Conservation (phyloP, 345 rosid species). For the Cardamine chenopodiifolia region DNA sequence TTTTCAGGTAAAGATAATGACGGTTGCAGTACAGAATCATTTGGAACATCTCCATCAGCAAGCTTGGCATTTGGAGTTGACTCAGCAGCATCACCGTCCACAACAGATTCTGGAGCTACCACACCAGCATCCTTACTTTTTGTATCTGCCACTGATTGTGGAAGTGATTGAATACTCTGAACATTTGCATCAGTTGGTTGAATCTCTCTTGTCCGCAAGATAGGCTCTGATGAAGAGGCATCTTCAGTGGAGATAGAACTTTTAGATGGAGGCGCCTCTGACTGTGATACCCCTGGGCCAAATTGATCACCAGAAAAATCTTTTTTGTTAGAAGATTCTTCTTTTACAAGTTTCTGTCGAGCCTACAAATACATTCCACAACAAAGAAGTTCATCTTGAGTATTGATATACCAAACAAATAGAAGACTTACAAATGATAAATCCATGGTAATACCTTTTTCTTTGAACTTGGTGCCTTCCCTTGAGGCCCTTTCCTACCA, state of each 20-base stretch:
- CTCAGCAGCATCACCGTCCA: constrained; percentile 36
- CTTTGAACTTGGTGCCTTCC: constrained; percentile 58
- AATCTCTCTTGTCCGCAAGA: constrained; percentile 39
- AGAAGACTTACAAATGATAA: not conserved
- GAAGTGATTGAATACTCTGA: constrained; percentile 37
- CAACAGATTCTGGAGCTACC: constrained; percentile 46
- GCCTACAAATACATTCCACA: constrained; percentile 49
- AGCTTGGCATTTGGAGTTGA: constrained; percentile 50
- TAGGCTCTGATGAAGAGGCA: constrained; percentile 41
- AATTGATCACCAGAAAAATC: constrained; percentile 46
- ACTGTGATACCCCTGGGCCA: constrained; percentile 41
- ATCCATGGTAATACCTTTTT: constrained; percentile 57
- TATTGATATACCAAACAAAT: not conserved
- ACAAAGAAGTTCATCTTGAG: constrained; percentile 22
- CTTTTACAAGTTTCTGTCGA: constrained; percentile 48
- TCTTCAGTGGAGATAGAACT: constrained; percentile 45
- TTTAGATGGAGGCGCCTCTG: constrained; percentile 49
- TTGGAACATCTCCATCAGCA: constrained; percentile 51
- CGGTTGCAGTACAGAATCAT: constrained; percentile 46
- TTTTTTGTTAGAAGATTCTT: constrained; percentile 46
- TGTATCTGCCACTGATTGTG: constrained; percentile 45
- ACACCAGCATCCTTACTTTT: constrained; percentile 43
- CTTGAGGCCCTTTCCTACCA: constrained; percentile 71
- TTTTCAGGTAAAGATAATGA: constrained; percentile 50
- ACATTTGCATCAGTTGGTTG: constrained; percentile 44